Evolutionary conservation across 2,329 filamentous ascomycete genomes (phyloP).

Genomic region (Diaporthe ilicicola): DNA sequence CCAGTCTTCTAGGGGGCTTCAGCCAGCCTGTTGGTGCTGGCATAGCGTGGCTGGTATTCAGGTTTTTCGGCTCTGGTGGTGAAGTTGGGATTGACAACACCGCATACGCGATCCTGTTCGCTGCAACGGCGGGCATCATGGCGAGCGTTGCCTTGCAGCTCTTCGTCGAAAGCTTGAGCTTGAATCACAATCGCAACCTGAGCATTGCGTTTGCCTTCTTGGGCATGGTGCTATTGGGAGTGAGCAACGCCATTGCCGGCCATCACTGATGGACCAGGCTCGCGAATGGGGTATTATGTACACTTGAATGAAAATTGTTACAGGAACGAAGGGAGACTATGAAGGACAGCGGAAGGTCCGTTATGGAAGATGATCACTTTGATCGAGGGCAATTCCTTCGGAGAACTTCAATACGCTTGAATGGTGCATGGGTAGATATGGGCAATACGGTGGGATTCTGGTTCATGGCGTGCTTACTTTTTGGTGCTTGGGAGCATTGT

Average conservation of each 20-base stretch:
- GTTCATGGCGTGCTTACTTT: neutral
- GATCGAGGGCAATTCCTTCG: neutral
- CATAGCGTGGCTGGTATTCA: constrained; percentile 87
- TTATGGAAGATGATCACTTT: neutral
- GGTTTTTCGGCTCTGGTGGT: constrained; percentile 60
- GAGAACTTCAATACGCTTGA: neutral
- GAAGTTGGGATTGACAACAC: constrained; percentile 58
- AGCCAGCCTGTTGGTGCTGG: constrained; percentile 88
- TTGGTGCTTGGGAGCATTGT: neutral
- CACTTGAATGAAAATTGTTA: neutral
- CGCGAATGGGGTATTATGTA: neutral
- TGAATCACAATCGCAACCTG: constrained; percentile 81
- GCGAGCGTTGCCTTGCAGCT: constrained; percentile 89
- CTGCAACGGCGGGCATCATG: constrained; percentile 92
- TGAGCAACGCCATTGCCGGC: constrained; percentile 71
- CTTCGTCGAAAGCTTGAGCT: constrained; percentile 83
- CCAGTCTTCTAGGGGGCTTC: constrained; percentile 82
- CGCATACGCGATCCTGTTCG: constrained; percentile 86
- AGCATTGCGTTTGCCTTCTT: constrained; percentile 84
- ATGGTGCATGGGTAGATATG: constrained; percentile 1
- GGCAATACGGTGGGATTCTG: neutral
- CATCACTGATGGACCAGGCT: constrained; percentile 10
- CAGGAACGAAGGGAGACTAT: neutral
- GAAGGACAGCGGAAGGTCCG: neutral
- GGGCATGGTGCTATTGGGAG: constrained; percentile 86